Evolutionary conservation across 2,329 filamentous ascomycete species (phyloP).

Genomic region (Penicillium vulpinum): DNA sequence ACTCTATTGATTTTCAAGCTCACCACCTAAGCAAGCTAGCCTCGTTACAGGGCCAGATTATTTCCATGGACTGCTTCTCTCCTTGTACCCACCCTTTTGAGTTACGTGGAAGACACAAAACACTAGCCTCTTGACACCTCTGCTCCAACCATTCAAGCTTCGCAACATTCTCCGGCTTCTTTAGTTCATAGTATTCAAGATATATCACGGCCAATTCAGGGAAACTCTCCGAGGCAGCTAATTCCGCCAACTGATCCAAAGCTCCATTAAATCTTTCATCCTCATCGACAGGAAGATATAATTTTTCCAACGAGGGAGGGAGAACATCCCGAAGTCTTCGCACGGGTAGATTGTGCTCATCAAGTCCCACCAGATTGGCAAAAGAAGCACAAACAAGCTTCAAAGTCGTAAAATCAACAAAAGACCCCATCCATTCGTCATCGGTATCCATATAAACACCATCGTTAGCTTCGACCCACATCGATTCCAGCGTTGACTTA

Average conservation of each 20-base stretch:
- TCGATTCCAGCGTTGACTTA: background rate
- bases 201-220: background rate
- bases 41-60: background rate
- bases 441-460: background rate
- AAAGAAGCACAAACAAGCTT: background rate
- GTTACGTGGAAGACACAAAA: background rate
- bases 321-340: background rate
- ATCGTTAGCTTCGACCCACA: background rate
- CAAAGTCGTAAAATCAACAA: background rate
- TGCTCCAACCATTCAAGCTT: background rate
- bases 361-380: background rate
- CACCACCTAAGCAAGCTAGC: background rate
- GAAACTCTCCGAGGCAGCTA: background rate
- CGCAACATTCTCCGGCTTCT: background rate
- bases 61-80: background rate
- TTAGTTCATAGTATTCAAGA: background rate
- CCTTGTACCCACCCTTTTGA: background rate
- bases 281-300: background rate
- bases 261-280: background rate
- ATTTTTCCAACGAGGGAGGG: background rate
- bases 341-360: background rate
- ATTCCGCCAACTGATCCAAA: background rate
- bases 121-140: background rate
- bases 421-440: background rate
- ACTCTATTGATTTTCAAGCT: no score